Evolutionary conservation across 371 early-diverging fungal genomes (phyloP), one percentile per base, ranked within the genome.

Genomic region (Zancudomyces culisetae): DNA sequence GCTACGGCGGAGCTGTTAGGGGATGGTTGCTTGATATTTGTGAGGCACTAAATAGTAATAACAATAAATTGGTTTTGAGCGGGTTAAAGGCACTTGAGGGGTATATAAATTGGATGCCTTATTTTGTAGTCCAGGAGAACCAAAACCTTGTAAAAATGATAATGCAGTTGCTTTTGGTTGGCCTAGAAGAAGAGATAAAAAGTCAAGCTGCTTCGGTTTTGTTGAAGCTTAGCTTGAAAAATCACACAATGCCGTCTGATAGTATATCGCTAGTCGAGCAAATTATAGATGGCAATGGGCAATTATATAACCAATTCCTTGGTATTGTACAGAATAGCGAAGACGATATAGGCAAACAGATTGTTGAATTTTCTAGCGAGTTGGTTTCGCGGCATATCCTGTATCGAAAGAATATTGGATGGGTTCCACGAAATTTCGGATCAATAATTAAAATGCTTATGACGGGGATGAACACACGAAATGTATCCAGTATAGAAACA

Each of bases 101-200:
- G 24, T 48, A 48, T 48, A n/a, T 48, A 4, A 27, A 48, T 6
- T 48, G 48, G 48, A n/a, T 48, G n/a, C 48, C 48, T 3, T 26
- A 23, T 26, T 13, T 48, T 26, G 48, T 27, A 10, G n/a, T 48
- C n/a, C 4, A 48, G 27, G 29, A 48, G 29, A 48, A 27, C 27
- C 45, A 20, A 12, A 20, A 43, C 20, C 20, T 43, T 4, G 24
- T 43, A 4, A 48, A n/a, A 10, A 24, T 27, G 18, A 23, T 48
- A 26, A 27, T 19, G 18, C n/a, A n/a, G 18, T 27, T 26, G 13
- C 35, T 35, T 6, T 15, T 35, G 35, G 6, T 10, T 15, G 35
- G 35, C 10, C n/a, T 48, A n/a, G n/a, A 19, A n/a, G 29, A 48
- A n/a, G 27, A 15, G 27, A n/a, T 48, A 18, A 20, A 23, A 15